Conservation (phyloP, 176 grass and related monocot genomes). For the Triticum monococcum region DNA sequence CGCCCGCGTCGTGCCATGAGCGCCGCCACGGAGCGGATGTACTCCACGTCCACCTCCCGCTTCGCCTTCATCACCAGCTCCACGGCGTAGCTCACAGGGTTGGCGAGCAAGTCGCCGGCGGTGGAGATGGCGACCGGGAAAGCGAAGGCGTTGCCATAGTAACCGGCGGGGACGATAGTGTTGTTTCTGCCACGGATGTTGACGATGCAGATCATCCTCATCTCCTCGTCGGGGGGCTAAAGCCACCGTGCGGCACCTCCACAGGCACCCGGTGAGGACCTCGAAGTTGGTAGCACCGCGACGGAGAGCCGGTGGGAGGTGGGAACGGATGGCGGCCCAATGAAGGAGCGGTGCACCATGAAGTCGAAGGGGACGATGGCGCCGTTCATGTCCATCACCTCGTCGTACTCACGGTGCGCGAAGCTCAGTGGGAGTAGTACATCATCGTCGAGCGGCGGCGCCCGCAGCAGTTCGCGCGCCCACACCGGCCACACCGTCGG, state of each 20-base stretch:
- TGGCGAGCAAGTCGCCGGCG: slow-evolving; percentile 34
- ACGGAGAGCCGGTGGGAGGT: slow-evolving; percentile 26
- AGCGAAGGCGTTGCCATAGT: slow-evolving; percentile 80
- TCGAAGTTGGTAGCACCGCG: slow-evolving; percentile 63
- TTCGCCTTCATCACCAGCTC: slow-evolving; percentile 61
- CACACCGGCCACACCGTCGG: slow-evolving; percentile 56
- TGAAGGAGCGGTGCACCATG: slow-evolving; percentile 63
- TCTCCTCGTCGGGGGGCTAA: slow-evolving; percentile 55
- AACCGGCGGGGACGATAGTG: slow-evolving; percentile 45
- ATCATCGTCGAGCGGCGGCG: background rate
- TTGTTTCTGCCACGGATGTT: slow-evolving; percentile 44
- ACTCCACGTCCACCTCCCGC: slow-evolving; percentile 51
- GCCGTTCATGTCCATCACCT: slow-evolving; percentile 43
- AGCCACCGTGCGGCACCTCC: slow-evolving; percentile 65
- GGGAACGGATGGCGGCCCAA: slow-evolving; percentile 46
- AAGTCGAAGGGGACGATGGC: slow-evolving; percentile 43
- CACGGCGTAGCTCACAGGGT: slow-evolving; percentile 50
- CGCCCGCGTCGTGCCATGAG: slow-evolving; percentile 52
- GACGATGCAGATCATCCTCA: slow-evolving; percentile 63
- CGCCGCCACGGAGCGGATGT: slow-evolving; percentile 49
- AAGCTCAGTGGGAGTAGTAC: background rate
- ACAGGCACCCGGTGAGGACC: slow-evolving; percentile 62
- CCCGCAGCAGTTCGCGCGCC: slow-evolving; percentile 34
- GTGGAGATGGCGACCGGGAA: slow-evolving; percentile 54
- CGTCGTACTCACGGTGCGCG: slow-evolving; percentile 68